phyloP scores from a whole-genome alignment of 2,329 filamentous ascomycete genomes.

The Xylariaceae sp. region DNA sequence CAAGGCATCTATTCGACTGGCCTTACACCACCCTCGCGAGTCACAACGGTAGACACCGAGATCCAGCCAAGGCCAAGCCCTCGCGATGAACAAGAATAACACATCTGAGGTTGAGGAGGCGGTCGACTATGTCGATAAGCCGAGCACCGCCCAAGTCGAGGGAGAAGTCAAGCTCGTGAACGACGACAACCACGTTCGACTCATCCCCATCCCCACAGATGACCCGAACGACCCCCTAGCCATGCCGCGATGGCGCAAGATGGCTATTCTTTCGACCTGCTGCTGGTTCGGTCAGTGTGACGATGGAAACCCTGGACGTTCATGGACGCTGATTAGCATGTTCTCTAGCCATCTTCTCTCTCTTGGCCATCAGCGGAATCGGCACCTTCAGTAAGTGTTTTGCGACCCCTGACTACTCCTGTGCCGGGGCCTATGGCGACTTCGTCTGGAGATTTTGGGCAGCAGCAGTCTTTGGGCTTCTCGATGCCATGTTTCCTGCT shows the following conservation, averaged over 20 bases:
- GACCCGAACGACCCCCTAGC: conserved; percentile 22
- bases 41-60: too few species aligned
- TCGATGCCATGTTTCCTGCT: too few species aligned
- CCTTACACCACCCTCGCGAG: too few species aligned
- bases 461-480: too few species aligned
- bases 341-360: conserved; percentile 3
- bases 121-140: neutral
- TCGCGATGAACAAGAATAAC: neutral
- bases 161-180: conserved; percentile 1
- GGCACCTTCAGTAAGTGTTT: conserved; percentile 10
- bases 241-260: conserved; percentile 16
- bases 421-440: too few species aligned
- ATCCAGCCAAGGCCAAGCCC: neutral
- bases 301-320: too few species aligned
- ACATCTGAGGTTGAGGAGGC: neutral
- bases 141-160: neutral
- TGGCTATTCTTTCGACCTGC: conserved; percentile 14
- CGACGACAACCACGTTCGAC: conserved; percentile 10
- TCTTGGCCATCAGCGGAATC: conserved; percentile 5
- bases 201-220: conserved; percentile 11
- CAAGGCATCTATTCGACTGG: too few species aligned
- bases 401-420: too few species aligned
- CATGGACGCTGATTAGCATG: neutral
- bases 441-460: too few species aligned
- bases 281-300: conserved; percentile 21